phyloP scores from a whole-genome alignment of 345 rosid species.

The Punica granatum region DNA sequence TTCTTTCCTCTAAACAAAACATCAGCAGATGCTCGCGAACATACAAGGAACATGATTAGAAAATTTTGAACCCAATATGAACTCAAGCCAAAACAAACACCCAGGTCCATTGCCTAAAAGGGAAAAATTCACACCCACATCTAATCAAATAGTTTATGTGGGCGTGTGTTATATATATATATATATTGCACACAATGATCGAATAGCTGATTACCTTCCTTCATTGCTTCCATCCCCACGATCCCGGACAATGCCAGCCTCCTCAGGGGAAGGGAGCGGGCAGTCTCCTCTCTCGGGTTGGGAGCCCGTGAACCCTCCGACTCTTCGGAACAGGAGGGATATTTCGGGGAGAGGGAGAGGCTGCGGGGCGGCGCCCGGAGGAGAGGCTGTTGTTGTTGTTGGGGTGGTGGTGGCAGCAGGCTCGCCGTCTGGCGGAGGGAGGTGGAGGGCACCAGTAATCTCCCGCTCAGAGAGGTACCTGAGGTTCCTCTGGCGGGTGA shows the following conservation, averaged over 20 bases:
- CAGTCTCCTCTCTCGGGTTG: neutral
- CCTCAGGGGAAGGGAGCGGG: slow-evolving; percentile 25
- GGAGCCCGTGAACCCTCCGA: neutral
- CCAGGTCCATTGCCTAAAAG: too few relatives aligned
- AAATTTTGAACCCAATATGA: too few relatives aligned
- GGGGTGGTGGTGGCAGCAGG: neutral
- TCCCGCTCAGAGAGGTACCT: slow-evolving; percentile 50
- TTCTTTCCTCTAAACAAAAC: too few relatives aligned
- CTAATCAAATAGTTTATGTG: too few relatives aligned
- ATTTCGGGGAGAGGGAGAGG: neutral
- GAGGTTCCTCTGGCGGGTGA: slow-evolving; percentile 51
- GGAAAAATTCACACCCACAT: too few relatives aligned
- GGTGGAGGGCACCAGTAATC: slow-evolving; percentile 16
- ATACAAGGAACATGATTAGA: too few relatives aligned
- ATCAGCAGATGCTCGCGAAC: too few relatives aligned
- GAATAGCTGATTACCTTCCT: too few relatives aligned
- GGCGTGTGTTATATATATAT: too few relatives aligned
- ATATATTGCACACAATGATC: too few relatives aligned
- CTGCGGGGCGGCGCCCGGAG: neutral
- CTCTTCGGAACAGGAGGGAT: neutral
- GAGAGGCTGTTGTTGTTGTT: neutral
- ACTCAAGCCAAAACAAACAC: too few relatives aligned
- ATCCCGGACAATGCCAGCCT: slow-evolving; percentile 24
- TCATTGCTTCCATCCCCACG: slow-evolving; percentile 27
- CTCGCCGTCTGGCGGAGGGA: slow-evolving; percentile 1